These are phyloP conservation scores for Cladosporium velox DNA, from an alignment of 2,329 filamentous ascomycete species.

Conservation along the genomic window DNA sequence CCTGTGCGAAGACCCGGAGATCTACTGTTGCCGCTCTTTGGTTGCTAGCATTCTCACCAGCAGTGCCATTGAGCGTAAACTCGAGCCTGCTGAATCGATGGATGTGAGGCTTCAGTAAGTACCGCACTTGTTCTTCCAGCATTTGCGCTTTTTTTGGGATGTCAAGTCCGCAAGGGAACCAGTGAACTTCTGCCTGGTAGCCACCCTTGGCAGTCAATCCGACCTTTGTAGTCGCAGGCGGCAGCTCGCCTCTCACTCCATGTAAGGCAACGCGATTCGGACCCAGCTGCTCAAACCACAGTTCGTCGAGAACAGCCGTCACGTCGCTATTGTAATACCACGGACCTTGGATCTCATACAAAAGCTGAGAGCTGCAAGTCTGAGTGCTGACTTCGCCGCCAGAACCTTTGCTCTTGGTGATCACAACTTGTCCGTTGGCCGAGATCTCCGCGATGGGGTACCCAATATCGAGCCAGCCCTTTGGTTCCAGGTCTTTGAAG, in stretches of 20 bases:
- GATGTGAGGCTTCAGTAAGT: slow-evolving; percentile 39
- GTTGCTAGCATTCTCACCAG: slow-evolving; percentile 45
- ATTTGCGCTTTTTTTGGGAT: slow-evolving; percentile 50
- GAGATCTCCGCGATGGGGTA: slow-evolving; percentile 42
- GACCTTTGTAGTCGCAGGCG: slow-evolving; percentile 55
- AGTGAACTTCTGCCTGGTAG: slow-evolving; percentile 50
- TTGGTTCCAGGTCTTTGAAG: slow-evolving; percentile 41
- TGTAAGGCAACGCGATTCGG: slow-evolving; percentile 52
- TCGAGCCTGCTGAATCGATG: slow-evolving; percentile 40
- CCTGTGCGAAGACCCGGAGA: slow-evolving; percentile 45
- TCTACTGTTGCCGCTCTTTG: slow-evolving; percentile 54
- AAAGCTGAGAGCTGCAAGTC: slow-evolving; percentile 55
- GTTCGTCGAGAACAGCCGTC: slow-evolving; percentile 53
- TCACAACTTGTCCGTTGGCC: slow-evolving; percentile 39
- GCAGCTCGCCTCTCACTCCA: slow-evolving; percentile 47
- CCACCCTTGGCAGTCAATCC: slow-evolving; percentile 51
- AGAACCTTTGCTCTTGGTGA: slow-evolving; percentile 42
- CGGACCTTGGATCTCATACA: slow-evolving; percentile 59
- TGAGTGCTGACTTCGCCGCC: slow-evolving; percentile 47
- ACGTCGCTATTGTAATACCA: slow-evolving; percentile 62
- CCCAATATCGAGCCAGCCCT: slow-evolving; percentile 47
- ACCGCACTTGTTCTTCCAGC: slow-evolving; percentile 49
- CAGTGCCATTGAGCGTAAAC: slow-evolving; percentile 46
- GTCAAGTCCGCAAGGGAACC: slow-evolving; percentile 49
- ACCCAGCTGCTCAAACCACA: slow-evolving; percentile 55